Conservation (phyloP, 257 asterid genomes). For the Cinchona pubescens region DNA sequence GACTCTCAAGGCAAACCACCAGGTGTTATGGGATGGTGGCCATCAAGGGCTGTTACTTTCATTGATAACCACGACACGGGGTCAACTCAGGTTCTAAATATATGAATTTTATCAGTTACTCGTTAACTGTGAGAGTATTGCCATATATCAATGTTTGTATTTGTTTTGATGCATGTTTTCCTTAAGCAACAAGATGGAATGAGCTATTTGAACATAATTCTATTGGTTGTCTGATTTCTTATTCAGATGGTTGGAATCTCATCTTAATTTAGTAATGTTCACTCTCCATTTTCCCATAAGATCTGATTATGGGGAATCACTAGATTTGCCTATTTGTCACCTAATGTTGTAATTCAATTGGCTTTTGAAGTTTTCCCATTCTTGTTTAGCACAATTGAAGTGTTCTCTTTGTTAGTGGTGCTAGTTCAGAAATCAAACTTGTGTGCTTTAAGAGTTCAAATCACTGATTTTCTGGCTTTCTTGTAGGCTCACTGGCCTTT, state of each 20-base stretch:
- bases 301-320: not conserved
- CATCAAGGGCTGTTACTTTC: constrained; percentile 90
- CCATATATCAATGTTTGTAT: not conserved
- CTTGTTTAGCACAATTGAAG: not conserved
- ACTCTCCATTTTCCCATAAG: not conserved
- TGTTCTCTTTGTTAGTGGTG: not conserved
- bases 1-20: constrained; percentile 87
- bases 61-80: constrained; percentile 97
- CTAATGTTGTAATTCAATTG: not conserved
- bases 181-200: not conserved
- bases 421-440: not conserved
- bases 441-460: not conserved
- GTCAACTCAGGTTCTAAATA: constrained; percentile 71
- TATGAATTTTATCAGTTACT: not conserved
- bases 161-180: not conserved
- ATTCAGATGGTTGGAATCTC: not conserved
- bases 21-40: constrained; percentile 96
- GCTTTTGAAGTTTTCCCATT: not conserved
- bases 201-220: not conserved
- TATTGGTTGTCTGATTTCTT: not conserved
- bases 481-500: constrained; percentile 98
- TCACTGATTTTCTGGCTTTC: constrained; percentile 16
- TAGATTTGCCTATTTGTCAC: not conserved
- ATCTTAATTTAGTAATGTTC: not conserved
- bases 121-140: too few species aligned